Base-by-base conservation (phyloP, 1,284 basidiomycete species). In the Ustilago cynodontis region DNA sequence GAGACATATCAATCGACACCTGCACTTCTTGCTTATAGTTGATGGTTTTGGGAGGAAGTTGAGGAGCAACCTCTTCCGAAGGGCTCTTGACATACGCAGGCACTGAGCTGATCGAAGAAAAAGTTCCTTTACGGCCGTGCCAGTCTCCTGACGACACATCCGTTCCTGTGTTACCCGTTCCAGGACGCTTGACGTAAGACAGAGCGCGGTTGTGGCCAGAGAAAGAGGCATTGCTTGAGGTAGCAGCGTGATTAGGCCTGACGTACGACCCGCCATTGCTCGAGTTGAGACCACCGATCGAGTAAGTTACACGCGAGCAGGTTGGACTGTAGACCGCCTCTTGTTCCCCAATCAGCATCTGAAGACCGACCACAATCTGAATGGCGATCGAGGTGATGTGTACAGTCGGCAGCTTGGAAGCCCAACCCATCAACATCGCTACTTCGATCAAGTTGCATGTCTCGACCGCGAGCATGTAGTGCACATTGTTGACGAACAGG, bases 261-360 rank as follows among this genome's bases (percentile, higher is more conserved):
- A 31, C 22, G 43, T 60, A 65, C 20, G 55, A 31, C 13, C 58
- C 53, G 45, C 33, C 56, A 29, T 33, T 43, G 16, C 62, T 43
- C 2, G 52, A 47, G n/a, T n/a, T n/a, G 33, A 54, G 63, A 5
- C 26, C 53, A 4, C 26, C 54, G 7, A 7, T 62, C 29, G 65
- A 64, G 31, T 53, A 60, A 5, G 56, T 51, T 5, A 59, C 31
- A 6, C 57, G 43, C 9, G 73, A 71, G 29, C 60, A 61, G 39
- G 50, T 66, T 2, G 74, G 69, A 28, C 60, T 67, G 57, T 77
- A 64, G 14, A 73, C 75, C 0, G 76, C 76, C 31, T 78, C 71
- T 54, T 78, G 76, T 29, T 78, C 76, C 16, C 65, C 62, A 24
- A 78, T 71, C 11, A 78, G 51, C 76, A 78, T 65, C 33, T 74